Percentiles rank a stretch among this genome's conserved stretches.
Conservation (phyloP, 2,329 filamentous ascomycete genomes). For the Ambrosiella cleistominuta region DNA sequence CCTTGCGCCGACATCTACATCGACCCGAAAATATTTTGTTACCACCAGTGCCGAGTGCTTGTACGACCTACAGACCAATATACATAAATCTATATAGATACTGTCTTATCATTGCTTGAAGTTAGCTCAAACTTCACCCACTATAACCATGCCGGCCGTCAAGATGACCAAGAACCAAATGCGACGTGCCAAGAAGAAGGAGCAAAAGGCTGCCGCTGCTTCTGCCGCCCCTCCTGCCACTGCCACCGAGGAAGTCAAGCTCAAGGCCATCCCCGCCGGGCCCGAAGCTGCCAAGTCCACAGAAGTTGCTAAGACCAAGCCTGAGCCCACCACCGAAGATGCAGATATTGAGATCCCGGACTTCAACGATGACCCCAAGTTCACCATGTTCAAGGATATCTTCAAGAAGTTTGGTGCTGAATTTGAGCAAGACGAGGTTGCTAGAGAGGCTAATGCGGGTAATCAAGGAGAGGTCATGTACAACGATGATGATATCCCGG, state of each 20-base stretch:
- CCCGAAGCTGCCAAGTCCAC: constrained; percentile 11
- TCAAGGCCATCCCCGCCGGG: constrained; percentile 4
- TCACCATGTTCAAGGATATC: constrained; percentile 66
- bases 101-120: not conserved
- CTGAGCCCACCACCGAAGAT: not conserved
- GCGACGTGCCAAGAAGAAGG: constrained; percentile 86
- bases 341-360: constrained; percentile 23
- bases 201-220: constrained; percentile 49
- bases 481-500: constrained; percentile 69
- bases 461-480: constrained; percentile 78
- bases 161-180: constrained; percentile 92
- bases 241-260: not conserved
- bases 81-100: not conserved
- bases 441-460: constrained; percentile 46
- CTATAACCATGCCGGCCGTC: constrained; percentile 37
- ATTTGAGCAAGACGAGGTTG: constrained; percentile 42
- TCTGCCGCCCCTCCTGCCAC: not conserved
- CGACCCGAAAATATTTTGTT: not conserved
- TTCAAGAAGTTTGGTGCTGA: constrained; percentile 60
- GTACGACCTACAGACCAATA: not conserved
- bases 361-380: constrained; percentile 52
- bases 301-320: constrained; percentile 2
- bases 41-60: not conserved
- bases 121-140: not conserved
- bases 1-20: not conserved